phyloP scores from a whole-genome alignment of 2,329 filamentous ascomycete genomes.

The Clarireedia monteithiana region DNA sequence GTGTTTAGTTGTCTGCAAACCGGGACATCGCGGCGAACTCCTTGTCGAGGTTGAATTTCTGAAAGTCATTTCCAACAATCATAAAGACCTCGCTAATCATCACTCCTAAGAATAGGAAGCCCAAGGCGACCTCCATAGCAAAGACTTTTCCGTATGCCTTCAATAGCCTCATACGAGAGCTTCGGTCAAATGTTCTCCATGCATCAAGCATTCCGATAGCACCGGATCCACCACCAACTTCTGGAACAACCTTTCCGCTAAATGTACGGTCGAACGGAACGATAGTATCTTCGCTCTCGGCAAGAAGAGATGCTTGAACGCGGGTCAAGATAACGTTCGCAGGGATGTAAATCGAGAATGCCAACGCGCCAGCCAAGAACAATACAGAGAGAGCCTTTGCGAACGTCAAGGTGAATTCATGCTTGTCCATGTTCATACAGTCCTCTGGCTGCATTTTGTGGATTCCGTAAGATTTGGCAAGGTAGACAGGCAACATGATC shows the following conservation, averaged over 20 bases:
- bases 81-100: constrained; percentile 45
- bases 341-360: constrained; percentile 63
- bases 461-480: constrained; percentile 28
- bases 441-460: constrained; percentile 26
- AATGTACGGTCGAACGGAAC: constrained; percentile 88
- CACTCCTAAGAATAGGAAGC: constrained; percentile 39
- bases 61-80: constrained; percentile 28
- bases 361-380: constrained; percentile 40
- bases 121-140: constrained; percentile 35
- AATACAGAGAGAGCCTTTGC: constrained; percentile 40
- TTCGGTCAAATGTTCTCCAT: constrained; percentile 68
- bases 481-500: constrained; percentile 38
- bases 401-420: constrained; percentile 31
- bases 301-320: constrained; percentile 79
- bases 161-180: constrained; percentile 64
- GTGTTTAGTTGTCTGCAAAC: too few species aligned
- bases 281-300: constrained; percentile 73
- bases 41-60: constrained; percentile 5
- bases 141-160: constrained; percentile 69
- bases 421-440: constrained; percentile 19
- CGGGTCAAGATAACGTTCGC: constrained; percentile 70
- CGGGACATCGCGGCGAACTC: background rate
- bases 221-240: constrained; percentile 64
- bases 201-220: constrained; percentile 66
- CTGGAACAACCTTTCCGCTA: constrained; percentile 66